These are phyloP conservation scores for Amanita muscaria DNA, from an alignment of 768 basidiomycete genomes.

Conservation along the genomic window DNA sequence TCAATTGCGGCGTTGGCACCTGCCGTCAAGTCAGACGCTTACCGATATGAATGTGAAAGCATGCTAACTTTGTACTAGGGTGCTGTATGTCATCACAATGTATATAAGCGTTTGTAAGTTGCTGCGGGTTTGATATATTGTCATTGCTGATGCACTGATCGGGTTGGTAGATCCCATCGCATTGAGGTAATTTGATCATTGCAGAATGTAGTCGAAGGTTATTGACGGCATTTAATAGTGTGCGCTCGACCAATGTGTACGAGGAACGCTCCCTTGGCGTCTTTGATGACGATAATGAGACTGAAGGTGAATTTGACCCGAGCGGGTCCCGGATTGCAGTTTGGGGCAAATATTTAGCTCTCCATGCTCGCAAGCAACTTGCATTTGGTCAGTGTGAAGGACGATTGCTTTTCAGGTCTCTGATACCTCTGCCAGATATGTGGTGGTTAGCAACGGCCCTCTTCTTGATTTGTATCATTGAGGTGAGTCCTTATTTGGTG, in stretches of 20 bases:
- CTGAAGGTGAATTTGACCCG: conserved; percentile 36
- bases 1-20: conserved; percentile 69
- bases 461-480: conserved; percentile 88
- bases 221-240: conserved; percentile 32
- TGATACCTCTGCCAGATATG: conserved; percentile 54
- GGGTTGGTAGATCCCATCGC: conserved; percentile 57
- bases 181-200: conserved; percentile 49
- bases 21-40: conserved; percentile 65
- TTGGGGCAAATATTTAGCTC: conserved; percentile 70
- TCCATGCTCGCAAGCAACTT: conserved; percentile 82
- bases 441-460: conserved; percentile 90
- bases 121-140: not conserved
- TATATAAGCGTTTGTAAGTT: conserved; percentile 73
- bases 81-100: conserved; percentile 92
- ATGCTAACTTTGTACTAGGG: conserved; percentile 33
- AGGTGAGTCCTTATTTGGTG: too few species aligned
- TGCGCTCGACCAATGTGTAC: conserved; percentile 90
- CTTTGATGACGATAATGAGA: conserved; percentile 48
- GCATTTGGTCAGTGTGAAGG: conserved; percentile 61
- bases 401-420: not conserved
- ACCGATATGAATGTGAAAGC: not conserved
- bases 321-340: conserved; percentile 46
- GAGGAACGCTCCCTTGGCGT: conserved; percentile 89
- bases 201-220: not conserved
- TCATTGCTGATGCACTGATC: not conserved